These are phyloP conservation scores for Cercophora newfieldiana DNA, from an alignment of 495 filamentous ascomycete species.

Conservation along the genomic window DNA sequence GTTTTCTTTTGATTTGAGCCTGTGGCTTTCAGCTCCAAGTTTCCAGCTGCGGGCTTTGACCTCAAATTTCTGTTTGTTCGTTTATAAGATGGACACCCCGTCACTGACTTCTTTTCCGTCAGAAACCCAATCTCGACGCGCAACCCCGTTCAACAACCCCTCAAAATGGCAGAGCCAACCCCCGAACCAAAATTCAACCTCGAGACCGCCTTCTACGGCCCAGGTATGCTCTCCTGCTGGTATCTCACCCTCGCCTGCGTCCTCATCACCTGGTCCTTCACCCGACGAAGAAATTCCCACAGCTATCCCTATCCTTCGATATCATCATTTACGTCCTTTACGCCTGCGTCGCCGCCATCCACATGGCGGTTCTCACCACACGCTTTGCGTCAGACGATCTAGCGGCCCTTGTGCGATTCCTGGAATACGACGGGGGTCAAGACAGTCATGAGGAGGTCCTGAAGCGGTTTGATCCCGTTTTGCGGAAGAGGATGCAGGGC, in stretches of 20 bases:
- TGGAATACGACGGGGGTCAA: neutral
- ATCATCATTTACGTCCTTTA: neutral
- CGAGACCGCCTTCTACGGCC: conserved; percentile 5
- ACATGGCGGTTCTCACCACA: neutral
- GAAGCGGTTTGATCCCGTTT: neutral
- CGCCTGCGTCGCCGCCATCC: neutral
- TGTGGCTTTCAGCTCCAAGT: no score
- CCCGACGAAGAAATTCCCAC: neutral
- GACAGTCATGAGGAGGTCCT: neutral
- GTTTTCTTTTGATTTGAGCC: no score
- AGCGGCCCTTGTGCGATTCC: neutral
- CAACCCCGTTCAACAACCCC: no score
- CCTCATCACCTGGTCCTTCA: neutral
- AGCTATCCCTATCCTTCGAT: neutral
- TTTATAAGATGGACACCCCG: no score
- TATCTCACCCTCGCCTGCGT: conserved; percentile 4
- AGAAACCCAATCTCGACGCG: no score
- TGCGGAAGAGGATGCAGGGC: neutral
- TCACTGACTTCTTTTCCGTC: no score
- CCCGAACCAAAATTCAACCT: neutral
- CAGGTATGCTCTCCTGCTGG: neutral
- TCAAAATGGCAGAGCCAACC: no score
- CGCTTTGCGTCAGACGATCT: neutral
- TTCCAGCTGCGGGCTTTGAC: no score
- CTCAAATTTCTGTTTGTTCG: no score